These are phyloP conservation scores for Backusella sp. DNA, from an alignment of 192 early-diverging fungal species.

Conservation along the genomic window DNA sequence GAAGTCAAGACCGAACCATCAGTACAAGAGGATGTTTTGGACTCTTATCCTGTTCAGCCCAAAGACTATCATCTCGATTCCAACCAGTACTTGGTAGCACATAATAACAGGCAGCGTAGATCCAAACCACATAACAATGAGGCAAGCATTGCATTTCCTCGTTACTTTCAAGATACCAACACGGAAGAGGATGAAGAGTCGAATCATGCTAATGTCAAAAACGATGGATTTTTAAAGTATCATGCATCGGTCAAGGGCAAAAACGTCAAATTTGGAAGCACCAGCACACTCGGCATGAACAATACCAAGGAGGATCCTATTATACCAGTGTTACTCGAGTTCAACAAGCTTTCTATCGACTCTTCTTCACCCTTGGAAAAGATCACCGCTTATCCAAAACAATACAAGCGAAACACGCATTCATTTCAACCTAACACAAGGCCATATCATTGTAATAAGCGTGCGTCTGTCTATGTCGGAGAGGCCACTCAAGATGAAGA, in stretches of 20 bases:
- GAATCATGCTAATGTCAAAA: background rate
- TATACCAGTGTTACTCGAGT: background rate
- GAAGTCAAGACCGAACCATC: conserved; percentile 9
- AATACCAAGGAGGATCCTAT: background rate
- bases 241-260: background rate
- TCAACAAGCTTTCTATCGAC: background rate
- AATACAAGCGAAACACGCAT: background rate
- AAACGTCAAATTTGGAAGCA: background rate
- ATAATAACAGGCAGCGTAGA: background rate
- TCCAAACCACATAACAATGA: background rate
- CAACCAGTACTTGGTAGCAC: background rate
- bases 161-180: conserved; percentile 6
- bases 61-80: background rate
- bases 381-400: background rate
- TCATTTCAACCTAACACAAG: background rate
- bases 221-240: background rate
- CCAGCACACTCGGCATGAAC: background rate
- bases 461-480: background rate
- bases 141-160: background rate
- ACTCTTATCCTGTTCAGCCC: background rate
- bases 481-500: background rate
- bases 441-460: background rate
- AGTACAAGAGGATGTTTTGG: background rate
- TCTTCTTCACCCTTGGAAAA: background rate
- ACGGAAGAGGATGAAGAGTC: background rate